phyloP scores from a whole-genome alignment of 768 basidiomycete species.

The Boletus sensibilis region DNA sequence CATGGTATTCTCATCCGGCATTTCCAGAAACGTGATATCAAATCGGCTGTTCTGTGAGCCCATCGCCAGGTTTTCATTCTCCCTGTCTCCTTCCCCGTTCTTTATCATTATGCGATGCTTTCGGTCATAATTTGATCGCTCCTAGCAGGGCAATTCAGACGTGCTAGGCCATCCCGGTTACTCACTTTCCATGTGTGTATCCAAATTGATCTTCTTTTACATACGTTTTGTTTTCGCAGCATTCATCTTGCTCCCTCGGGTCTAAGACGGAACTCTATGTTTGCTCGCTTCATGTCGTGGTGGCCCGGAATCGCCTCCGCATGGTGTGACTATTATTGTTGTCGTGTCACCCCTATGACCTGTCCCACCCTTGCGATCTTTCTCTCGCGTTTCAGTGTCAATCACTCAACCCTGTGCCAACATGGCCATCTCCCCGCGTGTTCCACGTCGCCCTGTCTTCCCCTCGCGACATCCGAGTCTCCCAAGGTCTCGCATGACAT shows the following conservation, averaged over 20 bases:
- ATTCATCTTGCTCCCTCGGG: constrained; percentile 25
- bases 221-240: constrained; percentile 25
- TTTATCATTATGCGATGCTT: constrained; percentile 31
- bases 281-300: constrained; percentile 27
- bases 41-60: constrained; percentile 33
- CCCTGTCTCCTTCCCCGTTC: constrained; percentile 13
- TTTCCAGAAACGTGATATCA: constrained; percentile 36
- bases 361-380: constrained; percentile 23
- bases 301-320: constrained; percentile 19
- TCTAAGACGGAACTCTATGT: constrained; percentile 32
- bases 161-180: constrained; percentile 20
- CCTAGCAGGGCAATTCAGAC: constrained; percentile 24
- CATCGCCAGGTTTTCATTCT: constrained; percentile 30
- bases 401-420: constrained; percentile 7
- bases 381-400: constrained; percentile 24
- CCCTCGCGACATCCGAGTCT: constrained; percentile 7
- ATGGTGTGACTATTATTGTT: constrained; percentile 17
- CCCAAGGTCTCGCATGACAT: constrained; percentile 8
- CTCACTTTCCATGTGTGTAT: constrained; percentile 23
- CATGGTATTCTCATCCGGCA: constrained; percentile 14
- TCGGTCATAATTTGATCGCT: constrained; percentile 32
- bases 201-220: constrained; percentile 32
- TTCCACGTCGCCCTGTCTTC: constrained; percentile 2
- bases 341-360: constrained; percentile 14
- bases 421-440: neutral